Base-by-base conservation (phyloP, 768 basidiomycete genomes). In the Rhodosporidiobolus odoratus region DNA sequence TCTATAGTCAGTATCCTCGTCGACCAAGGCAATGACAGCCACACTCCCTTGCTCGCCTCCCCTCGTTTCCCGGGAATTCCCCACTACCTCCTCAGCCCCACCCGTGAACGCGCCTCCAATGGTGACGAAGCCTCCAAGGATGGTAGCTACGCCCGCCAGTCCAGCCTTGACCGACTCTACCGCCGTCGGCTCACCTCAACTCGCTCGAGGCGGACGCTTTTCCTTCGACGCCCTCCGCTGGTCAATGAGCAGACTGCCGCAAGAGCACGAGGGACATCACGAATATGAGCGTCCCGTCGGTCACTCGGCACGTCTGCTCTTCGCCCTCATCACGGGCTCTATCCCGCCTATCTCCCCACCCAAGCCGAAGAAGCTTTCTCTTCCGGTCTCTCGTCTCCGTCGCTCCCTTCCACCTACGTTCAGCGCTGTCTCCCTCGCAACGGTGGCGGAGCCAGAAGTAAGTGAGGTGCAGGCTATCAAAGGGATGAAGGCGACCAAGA, bases 261-360 rank as follows among this genome's bases (percentile, higher is more conserved):
- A 12, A 8, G 34, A 32, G n/a, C 43, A 48, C 23, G 34, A 15
- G 3, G 45, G 16, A 15, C 58, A 59, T 15, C 19, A 3, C 32
- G 19, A 21, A 7, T 6, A 6, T 10, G 61, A 43, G 58, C 56
- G 37, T 16, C 32, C 57, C 4, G 27, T 69, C 57, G 37, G 47
- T 8, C 68, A 60, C 50, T 47, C 58, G 17, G 68, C 68, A 4
- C n/a, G 47, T 2, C 40, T 69, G 1, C 58, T 62, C 13, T 69
- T 37, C 58, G 68, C 61, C 7, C 50, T 64, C 30, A 52, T 69
- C 50, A 69, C 68, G 0, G 68, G 68, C 4, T 19, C 40, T 13
- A 34, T 68, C 10, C 61, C 67, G 6, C 48, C 38, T 4, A 4
- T 38, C 23, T 35, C 27, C 16, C 50, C 56, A n/a, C 16, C 57